These are phyloP conservation scores for Croton laevigatus DNA, from an alignment of 441 rosid species.

Conservation along the genomic window DNA sequence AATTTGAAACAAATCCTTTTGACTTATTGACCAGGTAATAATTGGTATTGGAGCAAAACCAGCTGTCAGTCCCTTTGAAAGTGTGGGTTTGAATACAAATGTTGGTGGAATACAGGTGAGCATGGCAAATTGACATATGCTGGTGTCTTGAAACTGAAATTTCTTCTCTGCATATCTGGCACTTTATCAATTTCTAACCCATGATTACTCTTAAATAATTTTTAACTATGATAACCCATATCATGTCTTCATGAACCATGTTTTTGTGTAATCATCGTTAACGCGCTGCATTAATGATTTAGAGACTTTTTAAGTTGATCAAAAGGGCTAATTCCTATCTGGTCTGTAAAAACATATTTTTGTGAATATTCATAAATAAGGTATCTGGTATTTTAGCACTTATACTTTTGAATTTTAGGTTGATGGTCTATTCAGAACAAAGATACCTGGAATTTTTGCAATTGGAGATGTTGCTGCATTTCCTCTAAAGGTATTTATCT, in stretches of 20 bases:
- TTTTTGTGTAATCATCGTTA: background rate
- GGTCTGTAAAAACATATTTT: background rate
- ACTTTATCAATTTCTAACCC: background rate
- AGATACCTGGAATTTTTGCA: slow-evolving; percentile 83
- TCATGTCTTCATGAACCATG: slow-evolving; percentile 2
- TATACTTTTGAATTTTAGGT: slow-evolving; percentile 45
- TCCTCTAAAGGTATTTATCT: slow-evolving; percentile 65
- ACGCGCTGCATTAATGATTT: background rate
- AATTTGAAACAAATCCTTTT: background rate
- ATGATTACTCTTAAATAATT: background rate
- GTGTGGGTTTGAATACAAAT: slow-evolving; percentile 49
- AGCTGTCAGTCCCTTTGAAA: slow-evolving; percentile 68
- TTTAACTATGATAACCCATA: background rate
- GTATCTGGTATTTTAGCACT: background rate
- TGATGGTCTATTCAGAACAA: slow-evolving; percentile 79
- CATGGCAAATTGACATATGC: background rate
- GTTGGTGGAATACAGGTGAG: slow-evolving; percentile 87
- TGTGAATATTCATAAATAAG: background rate
- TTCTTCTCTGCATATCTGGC: slow-evolving; percentile 4
- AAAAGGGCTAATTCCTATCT: background rate
- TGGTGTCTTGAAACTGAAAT: slow-evolving; percentile 1
- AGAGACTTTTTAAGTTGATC: background rate
- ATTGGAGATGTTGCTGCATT: slow-evolving; percentile 96
- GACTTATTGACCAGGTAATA: slow-evolving; percentile 44
- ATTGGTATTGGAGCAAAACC: slow-evolving; percentile 95